Base-by-base conservation (phyloP, 176 grass and related monocot genomes). In the Tuctoria greenei region DNA sequence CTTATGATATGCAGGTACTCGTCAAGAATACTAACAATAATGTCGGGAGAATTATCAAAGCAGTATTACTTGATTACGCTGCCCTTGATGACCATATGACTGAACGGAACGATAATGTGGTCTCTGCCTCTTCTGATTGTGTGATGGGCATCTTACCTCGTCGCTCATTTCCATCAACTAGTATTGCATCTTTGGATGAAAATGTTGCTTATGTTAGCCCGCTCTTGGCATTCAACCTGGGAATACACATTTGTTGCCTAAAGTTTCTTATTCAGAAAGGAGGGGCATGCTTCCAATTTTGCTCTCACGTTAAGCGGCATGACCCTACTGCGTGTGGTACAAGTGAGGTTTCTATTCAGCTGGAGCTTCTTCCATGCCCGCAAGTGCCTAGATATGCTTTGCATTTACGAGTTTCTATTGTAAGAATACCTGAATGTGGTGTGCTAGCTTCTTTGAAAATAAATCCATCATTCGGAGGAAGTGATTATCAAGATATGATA, bases 221-320 rank as follows among this genome's bases (percentile, higher is more conserved):
- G 61, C 78, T 99, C 56, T 59, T 99, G 74, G 95, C 95, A n/a
- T 99, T 95, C 82, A 99, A 99, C 69, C 85, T 95, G 39, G 89
- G 95, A 38, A 42, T 95, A 40, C 91, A 99, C 88, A 51, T 93
- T 64, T 90, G 89, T 58, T 90, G 82, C 68, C 79, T 94, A 69
- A 90, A 88, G 65, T 62, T 92, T 90, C 79, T 90, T 79, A 80
- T 94, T 75, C 60, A 72, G 66, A 77, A 67, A 66, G 85, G 89
- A 55, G 72, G 81, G 38, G 66, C 88, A 6, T 80, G 81, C 47
- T 90, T 92, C 28, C 86, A 79, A 64, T 94, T 87, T 39, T 87
- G 85, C 27, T 83, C 85, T 69, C 56, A 23, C 79, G 36, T 66
- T 73, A 56, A 46, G 64, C 47, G 77, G 15, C 68, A 71, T 23